phyloP scores from a whole-genome alignment of 2,329 filamentous ascomycete genomes.

The Talaromyces marneffei region DNA sequence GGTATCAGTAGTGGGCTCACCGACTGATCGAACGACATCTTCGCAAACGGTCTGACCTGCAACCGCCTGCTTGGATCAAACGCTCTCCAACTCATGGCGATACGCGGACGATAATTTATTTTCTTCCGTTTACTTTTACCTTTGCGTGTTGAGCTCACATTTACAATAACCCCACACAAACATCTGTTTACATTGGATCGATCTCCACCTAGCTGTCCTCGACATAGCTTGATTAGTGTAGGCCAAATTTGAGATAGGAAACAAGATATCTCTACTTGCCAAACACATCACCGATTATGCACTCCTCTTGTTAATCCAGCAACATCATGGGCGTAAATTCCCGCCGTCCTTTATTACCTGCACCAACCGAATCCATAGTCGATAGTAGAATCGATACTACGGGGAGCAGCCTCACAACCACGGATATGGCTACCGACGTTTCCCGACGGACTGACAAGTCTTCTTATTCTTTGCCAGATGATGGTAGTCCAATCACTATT shows the following conservation, averaged over 20 bases:
- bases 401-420: conserved; percentile 40
- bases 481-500: conserved; percentile 78
- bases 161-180: neutral
- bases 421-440: conserved; percentile 46
- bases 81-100: neutral
- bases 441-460: conserved; percentile 47
- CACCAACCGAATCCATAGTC: conserved; percentile 46
- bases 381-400: conserved; percentile 44
- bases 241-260: neutral
- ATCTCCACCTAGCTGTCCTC: neutral
- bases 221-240: neutral
- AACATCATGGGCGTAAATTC: conserved; percentile 43
- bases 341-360: conserved; percentile 45
- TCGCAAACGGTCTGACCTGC: neutral
- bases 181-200: neutral
- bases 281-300: conserved; percentile 11
- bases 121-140: neutral
- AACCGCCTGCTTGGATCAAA: neutral
- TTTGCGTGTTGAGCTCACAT: neutral
- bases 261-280: neutral
- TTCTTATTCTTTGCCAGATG: conserved; percentile 47
- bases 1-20: neutral
- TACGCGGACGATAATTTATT: neutral
- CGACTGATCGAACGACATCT: neutral
- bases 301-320: conserved; percentile 6